These are phyloP conservation scores for Physaria fendleri DNA, from an alignment of 345 rosid genomes.

Conservation along the genomic window DNA sequence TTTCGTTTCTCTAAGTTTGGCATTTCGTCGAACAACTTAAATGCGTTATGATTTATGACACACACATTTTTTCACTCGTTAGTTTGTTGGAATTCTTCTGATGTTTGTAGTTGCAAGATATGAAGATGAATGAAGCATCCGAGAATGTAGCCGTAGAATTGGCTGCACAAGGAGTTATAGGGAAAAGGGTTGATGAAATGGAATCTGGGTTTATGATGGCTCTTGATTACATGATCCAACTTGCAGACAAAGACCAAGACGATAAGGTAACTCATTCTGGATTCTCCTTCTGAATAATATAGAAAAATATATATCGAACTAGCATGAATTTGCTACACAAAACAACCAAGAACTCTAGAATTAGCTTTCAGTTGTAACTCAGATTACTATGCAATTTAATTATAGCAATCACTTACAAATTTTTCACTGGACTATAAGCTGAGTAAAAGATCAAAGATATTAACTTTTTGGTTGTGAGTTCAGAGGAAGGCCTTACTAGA, in stretches of 20 bases:
- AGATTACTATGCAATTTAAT: neutral
- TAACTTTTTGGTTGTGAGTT: slow-evolving; percentile 25
- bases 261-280: slow-evolving; percentile 47
- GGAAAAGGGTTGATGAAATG: slow-evolving; percentile 94
- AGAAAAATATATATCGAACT: neutral
- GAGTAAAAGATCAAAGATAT: neutral
- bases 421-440: neutral
- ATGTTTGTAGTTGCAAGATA: slow-evolving; percentile 63
- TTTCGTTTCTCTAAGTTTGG: neutral
- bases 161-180: slow-evolving; percentile 90
- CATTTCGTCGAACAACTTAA: slow-evolving; percentile 13
- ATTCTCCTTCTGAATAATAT: neutral
- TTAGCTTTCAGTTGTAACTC: neutral
- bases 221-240: slow-evolving; percentile 86
- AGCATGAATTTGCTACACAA: neutral
- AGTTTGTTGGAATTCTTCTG: neutral
- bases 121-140: slow-evolving; percentile 86
- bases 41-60: neutral
- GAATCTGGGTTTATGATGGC: slow-evolving; percentile 97
- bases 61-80: neutral
- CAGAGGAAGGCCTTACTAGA: slow-evolving; percentile 74
- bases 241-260: slow-evolving; percentile 75
- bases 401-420: neutral
- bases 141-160: slow-evolving; percentile 84
- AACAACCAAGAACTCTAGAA: neutral